Conservation (phyloP, 1,139 yeast species). For the Kodamaea alishanica region DNA sequence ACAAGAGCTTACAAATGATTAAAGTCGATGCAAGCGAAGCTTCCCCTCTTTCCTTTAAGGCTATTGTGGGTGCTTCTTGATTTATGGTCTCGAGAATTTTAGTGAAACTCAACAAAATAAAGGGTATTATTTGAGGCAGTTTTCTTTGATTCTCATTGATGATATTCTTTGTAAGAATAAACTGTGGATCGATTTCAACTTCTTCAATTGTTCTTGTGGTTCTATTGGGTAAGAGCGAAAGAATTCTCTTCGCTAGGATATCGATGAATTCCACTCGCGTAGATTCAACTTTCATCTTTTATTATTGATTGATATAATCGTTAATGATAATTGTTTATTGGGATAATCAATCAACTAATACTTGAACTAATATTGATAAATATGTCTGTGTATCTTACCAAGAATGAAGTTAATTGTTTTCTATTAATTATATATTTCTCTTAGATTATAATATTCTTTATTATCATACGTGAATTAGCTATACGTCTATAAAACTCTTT, state of each 20-base stretch:
- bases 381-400: too few relatives aligned
- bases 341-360: neutral
- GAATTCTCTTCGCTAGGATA: constrained; percentile 24
- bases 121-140: constrained; percentile 18
- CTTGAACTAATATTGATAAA: too few relatives aligned
- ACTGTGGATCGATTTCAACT: constrained; percentile 44
- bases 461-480: too few relatives aligned
- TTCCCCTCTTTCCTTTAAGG: constrained; percentile 31
- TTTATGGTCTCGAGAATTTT: constrained; percentile 26
- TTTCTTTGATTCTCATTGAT: constrained; percentile 22
- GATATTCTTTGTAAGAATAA: constrained; percentile 29
- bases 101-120: constrained; percentile 23
- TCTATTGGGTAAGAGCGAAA: constrained; percentile 35
- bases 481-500: too few relatives aligned
- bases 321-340: constrained; percentile 5
- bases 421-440: neutral
- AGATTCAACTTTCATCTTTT: constrained; percentile 9
- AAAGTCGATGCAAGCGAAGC: constrained; percentile 32
- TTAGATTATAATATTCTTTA: too few relatives aligned
- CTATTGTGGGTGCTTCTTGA: constrained; percentile 25
- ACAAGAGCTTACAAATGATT: constrained; percentile 31
- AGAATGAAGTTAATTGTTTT: neutral
- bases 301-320: neutral
- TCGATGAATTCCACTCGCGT: constrained; percentile 14
- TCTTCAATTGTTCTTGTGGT: constrained; percentile 43